Evolutionary conservation across 257 asterid genomes (phyloP), one percentile per base, ranked within the genome.

Genomic region (Lycium barbarum): DNA sequence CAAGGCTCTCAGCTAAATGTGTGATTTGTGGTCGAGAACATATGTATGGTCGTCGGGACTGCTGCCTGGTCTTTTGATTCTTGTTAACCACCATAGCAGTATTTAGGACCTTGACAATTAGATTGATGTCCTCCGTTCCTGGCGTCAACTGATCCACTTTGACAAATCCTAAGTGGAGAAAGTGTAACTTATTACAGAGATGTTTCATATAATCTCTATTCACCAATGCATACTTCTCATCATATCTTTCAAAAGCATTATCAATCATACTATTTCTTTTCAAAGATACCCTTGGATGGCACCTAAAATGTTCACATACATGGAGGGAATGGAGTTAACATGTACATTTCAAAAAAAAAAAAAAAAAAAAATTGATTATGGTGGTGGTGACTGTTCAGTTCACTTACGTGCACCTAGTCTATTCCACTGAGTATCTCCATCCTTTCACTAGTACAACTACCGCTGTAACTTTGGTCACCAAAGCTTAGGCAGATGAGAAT

Each of bases 121-220:
- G 81, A 49, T 74, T 74, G 9, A 5, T 11, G 62, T 11, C 43
- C 20, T 12, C 13, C 12, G 20, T 12, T 0, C 61, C 61, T 49
- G 81, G 81, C 81, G 49, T 74, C 81, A 74, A 49, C 20, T 74
- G 7, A 74, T 49, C 62, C 61, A 74, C 81, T 61, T 74, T 74
- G 38, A 74, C 81, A 74, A 49, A 74, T 74, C 12, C 61, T 74
- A 74, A 61, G 61, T 20, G 11, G 43, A 74, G 35, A 74, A 74
- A 26, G 17, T 20, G 43, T 12, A 1, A 71, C 79, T 40, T 6
- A 6, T 20, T 45, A 22, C 61, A 74, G 36, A 71, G 51, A 74
- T 20, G 20, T 18, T 9, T 9, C 18, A 71, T 71, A 4, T 40
- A 18, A 18, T 72, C 11, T 72, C 55, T 10, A 18, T 5, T 72